These are phyloP conservation scores for Lignosus rhinocerotis DNA, from an alignment of 1,284 basidiomycete species.

Conservation along the genomic window DNA sequence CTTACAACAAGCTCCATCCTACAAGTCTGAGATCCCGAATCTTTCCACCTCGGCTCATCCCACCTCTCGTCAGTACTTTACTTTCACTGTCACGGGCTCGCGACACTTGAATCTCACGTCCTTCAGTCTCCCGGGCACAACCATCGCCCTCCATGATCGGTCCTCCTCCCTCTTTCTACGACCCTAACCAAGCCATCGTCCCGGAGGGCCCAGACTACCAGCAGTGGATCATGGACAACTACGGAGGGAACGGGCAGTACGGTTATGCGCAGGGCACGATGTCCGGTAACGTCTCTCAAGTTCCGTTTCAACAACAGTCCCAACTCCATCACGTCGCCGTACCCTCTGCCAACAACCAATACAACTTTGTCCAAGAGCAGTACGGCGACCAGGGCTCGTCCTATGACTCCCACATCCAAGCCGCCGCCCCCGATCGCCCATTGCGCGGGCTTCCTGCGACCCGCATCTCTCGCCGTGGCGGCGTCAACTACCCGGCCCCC, in stretches of 20 bases:
- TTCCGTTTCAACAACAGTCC: slow-evolving; percentile 16
- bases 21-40: slow-evolving; percentile 12
- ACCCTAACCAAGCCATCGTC: slow-evolving; percentile 26
- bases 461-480: slow-evolving; percentile 13
- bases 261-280: slow-evolving; percentile 13
- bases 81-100: neutral
- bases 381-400: slow-evolving; percentile 13
- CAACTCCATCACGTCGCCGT: slow-evolving; percentile 27
- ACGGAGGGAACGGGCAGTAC: slow-evolving; percentile 13
- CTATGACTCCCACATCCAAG: slow-evolving; percentile 15
- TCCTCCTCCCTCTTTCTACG: slow-evolving; percentile 32
- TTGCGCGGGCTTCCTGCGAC: slow-evolving; percentile 14
- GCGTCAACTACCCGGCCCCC: slow-evolving; percentile 7
- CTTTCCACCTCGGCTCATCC: slow-evolving; percentile 22
- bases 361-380: slow-evolving; percentile 26
- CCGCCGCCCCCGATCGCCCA: slow-evolving; percentile 10
- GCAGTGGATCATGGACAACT: slow-evolving; percentile 28
- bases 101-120: neutral
- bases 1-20: slow-evolving; percentile 11
- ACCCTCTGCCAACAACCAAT: slow-evolving; percentile 24
- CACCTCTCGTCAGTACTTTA: slow-evolving; percentile 14
- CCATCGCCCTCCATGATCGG: slow-evolving; percentile 31
- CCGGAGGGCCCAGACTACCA: slow-evolving; percentile 30
- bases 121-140: slow-evolving; percentile 3
- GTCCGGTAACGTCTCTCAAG: slow-evolving; percentile 17